Evolutionary conservation across 1,139 yeast species (phyloP), one percentile per base, ranked within the genome.

Genomic region (Hanseniaspora sp.): DNA sequence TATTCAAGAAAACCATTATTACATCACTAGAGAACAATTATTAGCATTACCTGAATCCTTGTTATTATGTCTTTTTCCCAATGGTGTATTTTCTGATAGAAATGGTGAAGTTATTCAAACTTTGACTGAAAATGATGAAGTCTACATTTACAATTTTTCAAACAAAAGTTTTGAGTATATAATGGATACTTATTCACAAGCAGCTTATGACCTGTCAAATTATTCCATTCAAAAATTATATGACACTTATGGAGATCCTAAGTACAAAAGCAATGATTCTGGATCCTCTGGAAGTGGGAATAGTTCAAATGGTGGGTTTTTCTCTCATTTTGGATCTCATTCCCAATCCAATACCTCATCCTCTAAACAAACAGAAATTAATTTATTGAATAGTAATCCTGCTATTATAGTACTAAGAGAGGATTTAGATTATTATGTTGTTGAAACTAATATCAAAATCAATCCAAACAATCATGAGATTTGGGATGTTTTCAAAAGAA

Each of bases 41-140:
- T 82, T 88, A 84, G 80, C 90, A 56, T 72, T 92, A 53, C 97
- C 98, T 1, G 97, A 94, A 67, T 81, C 92, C 59, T 82, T 94
- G 35, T 72, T 94, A 58, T 76, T 90, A 55, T 87, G 96, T 61
- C 70, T 86, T 55, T 94, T 82, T 68, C 95, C 97, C 15, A 86
- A 86, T 60, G 96, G 97, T 39, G 90, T 88, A 7, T 83, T 86
- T 64, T 75, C 86, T 57, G 94, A 86, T 65, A 74, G 75, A 55
- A 70, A 78, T 53, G 95, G 94, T 3, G 82, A 80, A 57, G 83
- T 83, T n/a, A 83, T 85, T 55, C 76, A 85, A 45, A 83, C 83
- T 60, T 69, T 84, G 63, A 81, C 92, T 0, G 90, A 85, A 59
- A 81, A 82, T 12, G 94, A 85, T 66, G 72, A 82, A 38, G 92